A percentile compares a stretch with the other conserved stretches of the same genome.
phyloP scores from a whole-genome alignment of 2,329 filamentous ascomycete genomes.

The Coniochaeta prunicola region DNA sequence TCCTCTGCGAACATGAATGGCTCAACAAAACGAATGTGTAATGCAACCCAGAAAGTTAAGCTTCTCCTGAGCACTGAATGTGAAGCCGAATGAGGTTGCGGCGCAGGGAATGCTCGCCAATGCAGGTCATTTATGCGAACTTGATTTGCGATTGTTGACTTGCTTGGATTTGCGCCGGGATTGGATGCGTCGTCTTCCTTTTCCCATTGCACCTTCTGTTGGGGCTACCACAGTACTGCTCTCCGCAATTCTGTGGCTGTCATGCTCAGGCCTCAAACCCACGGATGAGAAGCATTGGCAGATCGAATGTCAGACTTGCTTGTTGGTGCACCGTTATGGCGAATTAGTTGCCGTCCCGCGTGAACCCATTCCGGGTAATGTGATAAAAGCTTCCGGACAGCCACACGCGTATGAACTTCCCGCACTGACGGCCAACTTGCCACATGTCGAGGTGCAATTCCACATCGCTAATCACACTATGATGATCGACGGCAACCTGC shows the following conservation, averaged over 20 bases:
- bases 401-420: background rate
- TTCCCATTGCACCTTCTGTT: background rate
- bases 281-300: background rate
- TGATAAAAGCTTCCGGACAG: background rate
- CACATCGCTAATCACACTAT: background rate
- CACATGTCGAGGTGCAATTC: background rate
- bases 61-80: conserved; percentile 1
- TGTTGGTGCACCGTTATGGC: background rate
- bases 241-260: background rate
- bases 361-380: background rate
- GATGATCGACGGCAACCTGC: background rate
- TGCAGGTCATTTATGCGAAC: background rate
- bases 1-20: background rate
- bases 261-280: background rate
- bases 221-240: background rate
- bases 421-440: background rate
- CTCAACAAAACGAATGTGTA: background rate
- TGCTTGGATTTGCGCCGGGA: background rate
- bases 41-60: background rate
- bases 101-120: background rate
- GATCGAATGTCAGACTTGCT: background rate
- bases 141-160: background rate
- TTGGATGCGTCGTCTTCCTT: background rate
- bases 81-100: background rate
- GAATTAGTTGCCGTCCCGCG: background rate